Evolutionary conservation across 768 basidiomycete species (phyloP), one percentile per base, ranked within the genome.

Genomic region (Panaeolus papilionaceus): DNA sequence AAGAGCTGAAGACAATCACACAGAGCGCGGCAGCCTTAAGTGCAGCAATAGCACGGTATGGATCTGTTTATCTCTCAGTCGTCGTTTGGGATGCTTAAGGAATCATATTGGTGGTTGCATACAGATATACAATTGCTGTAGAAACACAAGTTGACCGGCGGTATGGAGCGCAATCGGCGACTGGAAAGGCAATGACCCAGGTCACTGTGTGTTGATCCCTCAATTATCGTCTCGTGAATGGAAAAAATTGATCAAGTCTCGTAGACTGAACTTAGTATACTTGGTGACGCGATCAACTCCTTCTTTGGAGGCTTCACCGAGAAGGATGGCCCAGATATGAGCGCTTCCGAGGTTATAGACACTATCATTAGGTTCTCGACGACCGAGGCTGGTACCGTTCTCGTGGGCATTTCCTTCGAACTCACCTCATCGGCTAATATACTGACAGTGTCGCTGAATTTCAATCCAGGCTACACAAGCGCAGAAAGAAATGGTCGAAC

Each of bases 291-390:
- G 28, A 58, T 58, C 28, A 16, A 58, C 6, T 8, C 16, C 3
- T 7, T 58, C 54, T 58, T 58, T 58, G 10, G 28, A 12, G 28
- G 28, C 4, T 58, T 58, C 54, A 58, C 28, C 14, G 28, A 58
- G 14, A 33, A 28, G 28, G 54, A n/a, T 58, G 54, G 28, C 4
- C 12, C 26, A 12, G 54, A 58, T 7, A 58, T 58, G 54, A 58
- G 54, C 33, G 54, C 26, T 58, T 58, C 54, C 0, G 54, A 58
- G 54, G 54, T 58, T 12, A 58, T 58, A 9, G 54, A 58, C 14
- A 58, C 54, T 7, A 28, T 58, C 20, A 16, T 58, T 9, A 58
- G 54, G 33, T 58, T 58, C 33, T 58, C 54, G 10, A 12, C 54
- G 28, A 58, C 33, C 4, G 54, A 58, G 4, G 54, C 54, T 7